Conservation (phyloP, 805 yeast species). For the Henningerozyma blattae region DNA sequence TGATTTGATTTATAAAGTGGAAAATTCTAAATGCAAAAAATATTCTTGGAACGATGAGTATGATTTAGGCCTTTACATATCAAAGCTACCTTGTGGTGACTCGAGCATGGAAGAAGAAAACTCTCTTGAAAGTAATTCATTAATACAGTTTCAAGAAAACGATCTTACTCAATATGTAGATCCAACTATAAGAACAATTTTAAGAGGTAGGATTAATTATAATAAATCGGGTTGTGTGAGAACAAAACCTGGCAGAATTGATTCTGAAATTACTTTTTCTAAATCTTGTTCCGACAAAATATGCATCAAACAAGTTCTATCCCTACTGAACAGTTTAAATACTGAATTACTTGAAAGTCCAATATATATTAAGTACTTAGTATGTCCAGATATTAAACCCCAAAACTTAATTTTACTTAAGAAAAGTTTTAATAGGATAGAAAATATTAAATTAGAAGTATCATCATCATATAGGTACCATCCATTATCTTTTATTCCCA, state of each 20-base stretch:
- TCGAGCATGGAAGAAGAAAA: constrained; percentile 44
- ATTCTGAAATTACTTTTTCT: constrained; percentile 58
- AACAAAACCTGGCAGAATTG: constrained; percentile 87
- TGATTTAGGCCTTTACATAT: constrained; percentile 46
- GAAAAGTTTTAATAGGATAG: not conserved
- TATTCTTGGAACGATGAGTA: constrained; percentile 28
- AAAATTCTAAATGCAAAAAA: constrained; percentile 4
- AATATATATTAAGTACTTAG: constrained; percentile 33
- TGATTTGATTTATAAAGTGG: constrained; percentile 4
- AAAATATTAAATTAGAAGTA: not conserved
- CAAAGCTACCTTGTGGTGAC: constrained; percentile 89
- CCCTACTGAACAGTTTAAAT: constrained; percentile 38
- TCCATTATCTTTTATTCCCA: constrained; percentile 6
- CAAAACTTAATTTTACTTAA: constrained; percentile 1
- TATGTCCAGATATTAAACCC: constrained; percentile 27
- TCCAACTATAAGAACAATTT: constrained; percentile 14
- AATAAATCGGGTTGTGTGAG: constrained; percentile 52
- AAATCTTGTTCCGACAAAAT: constrained; percentile 89
- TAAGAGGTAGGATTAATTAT: constrained; percentile 58
- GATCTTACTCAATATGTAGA: constrained; percentile 18
- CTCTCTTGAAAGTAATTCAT: constrained; percentile 2
- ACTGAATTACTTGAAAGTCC: constrained; percentile 24
- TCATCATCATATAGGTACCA: not conserved
- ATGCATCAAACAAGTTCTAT: constrained; percentile 46
- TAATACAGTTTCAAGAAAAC: constrained; percentile 4